A percentile compares a stretch with the other conserved stretches of the same genome.
Conservation (phyloP, 1,284 basidiomycete genomes). For the Trichosporon coremiiforme region DNA sequence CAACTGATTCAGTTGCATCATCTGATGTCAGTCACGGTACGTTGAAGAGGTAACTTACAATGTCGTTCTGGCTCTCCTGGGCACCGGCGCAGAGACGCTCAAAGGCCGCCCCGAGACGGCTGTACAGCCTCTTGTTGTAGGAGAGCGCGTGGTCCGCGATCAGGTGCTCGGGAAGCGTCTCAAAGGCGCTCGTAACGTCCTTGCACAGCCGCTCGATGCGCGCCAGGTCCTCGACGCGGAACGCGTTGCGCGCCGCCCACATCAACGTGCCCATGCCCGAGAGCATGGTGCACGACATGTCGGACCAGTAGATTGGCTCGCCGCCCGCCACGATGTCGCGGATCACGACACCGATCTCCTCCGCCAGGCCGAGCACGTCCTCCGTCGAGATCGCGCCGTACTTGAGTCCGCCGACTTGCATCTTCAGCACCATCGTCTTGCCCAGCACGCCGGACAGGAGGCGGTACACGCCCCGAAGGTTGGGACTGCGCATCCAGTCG, state of each 20-base stretch:
- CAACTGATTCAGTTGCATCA: conserved; percentile 14
- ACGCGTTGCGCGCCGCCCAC: not conserved
- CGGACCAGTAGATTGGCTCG: conserved; percentile 8
- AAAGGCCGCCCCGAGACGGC: conserved; percentile 1
- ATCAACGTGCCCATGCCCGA: conserved; percentile 13
- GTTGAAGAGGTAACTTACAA: not conserved
- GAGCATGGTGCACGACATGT: conserved; percentile 18
- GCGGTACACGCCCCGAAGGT: conserved; percentile 7
- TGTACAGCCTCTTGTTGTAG: conserved; percentile 17
- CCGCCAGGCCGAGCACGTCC: not conserved
- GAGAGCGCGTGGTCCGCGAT: conserved; percentile 16
- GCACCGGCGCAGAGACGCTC: conserved; percentile 12
- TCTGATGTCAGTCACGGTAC: conserved; percentile 21
- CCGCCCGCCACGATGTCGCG: conserved; percentile 1
- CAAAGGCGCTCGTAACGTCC: not conserved
- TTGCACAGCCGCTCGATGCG: conserved; percentile 16
- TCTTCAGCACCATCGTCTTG: conserved; percentile 16
- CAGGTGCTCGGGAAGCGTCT: conserved; percentile 2
- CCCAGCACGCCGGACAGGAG: conserved; percentile 8
- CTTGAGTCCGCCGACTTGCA: conserved; percentile 9
- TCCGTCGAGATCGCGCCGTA: not conserved
- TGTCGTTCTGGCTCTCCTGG: conserved; percentile 9
- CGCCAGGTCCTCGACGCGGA: conserved; percentile 11
- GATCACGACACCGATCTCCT: conserved; percentile 17
- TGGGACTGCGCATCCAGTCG: conserved; percentile 12